Base-by-base conservation (phyloP, 345 rosid species). In the Gossypium rotundifolium region DNA sequence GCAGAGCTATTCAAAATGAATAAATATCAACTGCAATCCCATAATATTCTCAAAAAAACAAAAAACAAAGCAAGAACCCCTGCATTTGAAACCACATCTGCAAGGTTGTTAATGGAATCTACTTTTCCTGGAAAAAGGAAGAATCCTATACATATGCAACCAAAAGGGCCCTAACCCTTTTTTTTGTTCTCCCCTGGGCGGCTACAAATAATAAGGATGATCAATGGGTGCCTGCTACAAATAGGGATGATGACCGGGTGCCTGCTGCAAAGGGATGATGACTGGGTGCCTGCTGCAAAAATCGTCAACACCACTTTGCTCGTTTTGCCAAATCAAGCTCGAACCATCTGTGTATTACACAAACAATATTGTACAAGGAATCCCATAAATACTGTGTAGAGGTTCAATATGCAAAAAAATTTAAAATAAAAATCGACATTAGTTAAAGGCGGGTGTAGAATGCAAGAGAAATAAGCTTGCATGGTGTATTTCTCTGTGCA, bases 311-410 rank as follows among this genome's bases (percentile, higher is more conserved):
- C 51, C 13, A 46, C 18, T 13, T 59, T 59, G 45, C 63, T 33
- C 68, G 2, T 53, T 52, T 51, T 22, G 74, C 45, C 25, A 53
- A 71, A 63, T 88, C 87, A 84, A 14, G 81, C 79, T 46, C 80
- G 81, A 38, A 81, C 59, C 83, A 76, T 76, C 88, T 86, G 87
- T 44, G 54, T 57, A 70, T 60, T 25, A 63, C 20, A 71, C 74
- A 59, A 59, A 76, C 42, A 46, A 45, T 3, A 64, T 25, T 13
- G 59, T 1, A 58, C 63, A 10, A 45, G 33, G 11, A 7, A 38
- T 75, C 44, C 67, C 38, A 16, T 4, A 18, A 4, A 17, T 20
- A 14, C 7, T 17, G 10, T 11, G 38, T 65, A 38, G 25, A 20
- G 51, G 44, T 14, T 45, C 11, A 12, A 14, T 69, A 14, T 22